Evolutionary conservation across 2,329 filamentous ascomycete genomes (phyloP).

Genomic region (Talaromyces sp.): DNA sequence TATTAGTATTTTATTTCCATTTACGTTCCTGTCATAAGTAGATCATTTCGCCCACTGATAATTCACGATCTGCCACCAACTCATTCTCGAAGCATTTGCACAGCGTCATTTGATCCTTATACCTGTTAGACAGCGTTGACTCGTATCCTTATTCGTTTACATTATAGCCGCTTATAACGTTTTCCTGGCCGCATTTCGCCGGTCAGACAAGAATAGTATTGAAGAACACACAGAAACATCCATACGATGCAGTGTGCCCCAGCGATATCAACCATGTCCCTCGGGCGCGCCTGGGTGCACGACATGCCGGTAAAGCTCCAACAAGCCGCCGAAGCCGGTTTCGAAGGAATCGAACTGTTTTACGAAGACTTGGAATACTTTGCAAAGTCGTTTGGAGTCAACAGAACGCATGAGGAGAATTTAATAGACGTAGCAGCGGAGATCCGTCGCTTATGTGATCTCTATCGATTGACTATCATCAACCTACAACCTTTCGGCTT

Average conservation of each 20-base stretch:
- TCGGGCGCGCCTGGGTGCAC: constrained; percentile 70
- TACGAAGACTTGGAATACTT: constrained; percentile 70
- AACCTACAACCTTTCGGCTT: constrained; percentile 70
- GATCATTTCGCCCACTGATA: not conserved
- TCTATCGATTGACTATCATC: constrained; percentile 24
- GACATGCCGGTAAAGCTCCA: constrained; percentile 63
- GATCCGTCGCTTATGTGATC: constrained; percentile 50
- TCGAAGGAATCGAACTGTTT: constrained; percentile 71
- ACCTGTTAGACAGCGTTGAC: not conserved
- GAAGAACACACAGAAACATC: not conserved
- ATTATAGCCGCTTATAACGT: not conserved
- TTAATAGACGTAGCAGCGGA: constrained; percentile 56
- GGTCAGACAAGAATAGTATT: not conserved
- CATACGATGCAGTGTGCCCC: constrained; percentile 31
- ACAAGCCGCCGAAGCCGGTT: constrained; percentile 61
- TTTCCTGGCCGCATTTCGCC: not conserved
- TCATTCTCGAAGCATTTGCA: not conserved
- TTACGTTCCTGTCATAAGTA: not conserved
- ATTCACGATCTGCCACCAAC: not conserved
- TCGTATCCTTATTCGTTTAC: not conserved
- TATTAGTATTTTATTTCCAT: not conserved
- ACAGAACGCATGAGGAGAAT: constrained; percentile 42
- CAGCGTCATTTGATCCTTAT: not conserved
- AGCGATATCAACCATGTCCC: constrained; percentile 70
- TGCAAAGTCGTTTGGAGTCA: constrained; percentile 43